Base-by-base conservation (phyloP, 495 filamentous ascomycete species). In the Hypoxylon subgilvum region DNA sequence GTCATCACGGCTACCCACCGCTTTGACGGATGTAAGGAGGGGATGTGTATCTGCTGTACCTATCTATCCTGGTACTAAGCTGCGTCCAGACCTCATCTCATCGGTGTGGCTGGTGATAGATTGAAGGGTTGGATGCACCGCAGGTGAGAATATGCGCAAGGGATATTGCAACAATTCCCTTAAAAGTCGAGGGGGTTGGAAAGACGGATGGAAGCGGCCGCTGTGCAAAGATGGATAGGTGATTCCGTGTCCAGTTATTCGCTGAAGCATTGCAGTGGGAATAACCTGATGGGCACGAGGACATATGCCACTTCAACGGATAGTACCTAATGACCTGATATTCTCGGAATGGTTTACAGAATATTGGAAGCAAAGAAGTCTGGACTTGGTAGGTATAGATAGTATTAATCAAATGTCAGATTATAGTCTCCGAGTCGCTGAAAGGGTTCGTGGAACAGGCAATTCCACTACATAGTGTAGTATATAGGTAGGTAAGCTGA, bases 371-470 rank as follows among this genome's bases (percentile, higher is more conserved):
- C n/a, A n/a, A 48, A n/a, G 13, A 13, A 38, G 36, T 44, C 49
- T 54, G 51, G 57, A 50, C 23, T 50, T n/a, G n/a, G n/a, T n/a
- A n/a, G n/a, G n/a, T n/a, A n/a, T n/a, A n/a, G n/a, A 44, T 49
- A 44, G 14, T 16, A 17, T 22, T 43, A 56, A 56, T 50, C 36
- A 51, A 46, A 51, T 21, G 39, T 47, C 39, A 62, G 45, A 50
- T 51, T 25, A 31, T 40, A 47, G 23, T 52, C 35, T 52, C 52
- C 58, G 45, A 21, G 17, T 39, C 51, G 38, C 51, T 55, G 21
- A 51, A 44, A 61, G 46, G 38, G 57, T 38, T 13, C n/a, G 40
- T 61, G 45, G 45, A 61, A 50, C 50, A 39, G 9, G 23, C 16
- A 41, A 30, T 35, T 47, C 43, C 27, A 57, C 28, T 12, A 42